Percentiles rank a stretch among this genome's conserved stretches.
These are phyloP conservation scores for Wickerhamomyces sp. DNA, from an alignment of 1,139 yeast species.

Conservation along the genomic window DNA sequence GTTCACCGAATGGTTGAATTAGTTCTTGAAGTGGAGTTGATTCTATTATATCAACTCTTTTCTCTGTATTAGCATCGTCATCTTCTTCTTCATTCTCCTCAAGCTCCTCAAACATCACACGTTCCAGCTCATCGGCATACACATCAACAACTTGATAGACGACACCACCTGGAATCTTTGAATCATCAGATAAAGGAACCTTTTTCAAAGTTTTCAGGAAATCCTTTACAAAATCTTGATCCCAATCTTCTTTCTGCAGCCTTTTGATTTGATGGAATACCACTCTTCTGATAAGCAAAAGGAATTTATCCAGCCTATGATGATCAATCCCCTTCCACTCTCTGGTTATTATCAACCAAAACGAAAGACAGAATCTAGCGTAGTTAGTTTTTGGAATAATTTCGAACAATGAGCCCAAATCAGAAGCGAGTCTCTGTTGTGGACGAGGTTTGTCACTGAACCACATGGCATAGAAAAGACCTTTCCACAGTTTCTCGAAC, in stretches of 20 bases:
- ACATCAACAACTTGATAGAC: slow-evolving; percentile 85
- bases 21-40: slow-evolving; percentile 51
- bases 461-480: slow-evolving; percentile 93
- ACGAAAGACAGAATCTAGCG: slow-evolving; percentile 59
- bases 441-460: slow-evolving; percentile 89
- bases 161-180: slow-evolving; percentile 64
- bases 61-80: slow-evolving; percentile 22
- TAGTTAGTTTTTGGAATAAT: slow-evolving; percentile 38
- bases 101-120: slow-evolving; percentile 46
- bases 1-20: slow-evolving; percentile 51
- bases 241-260: slow-evolving; percentile 54
- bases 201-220: slow-evolving; percentile 36
- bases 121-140: slow-evolving; percentile 77
- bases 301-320: slow-evolving; percentile 83
- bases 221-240: slow-evolving; percentile 37
- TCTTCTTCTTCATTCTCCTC: slow-evolving; percentile 38
- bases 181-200: slow-evolving; percentile 52
- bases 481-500: slow-evolving; percentile 87
- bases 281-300: slow-evolving; percentile 73
- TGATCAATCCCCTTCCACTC: slow-evolving; percentile 88
- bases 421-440: slow-evolving; percentile 78
- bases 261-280: slow-evolving; percentile 60
- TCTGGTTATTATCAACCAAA: slow-evolving; percentile 72
- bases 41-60: slow-evolving; percentile 28
- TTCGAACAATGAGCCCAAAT: slow-evolving; percentile 56